Evolutionary conservation across 129 eudicot species (phyloP).

Genomic region (Flaveria brownii): DNA sequence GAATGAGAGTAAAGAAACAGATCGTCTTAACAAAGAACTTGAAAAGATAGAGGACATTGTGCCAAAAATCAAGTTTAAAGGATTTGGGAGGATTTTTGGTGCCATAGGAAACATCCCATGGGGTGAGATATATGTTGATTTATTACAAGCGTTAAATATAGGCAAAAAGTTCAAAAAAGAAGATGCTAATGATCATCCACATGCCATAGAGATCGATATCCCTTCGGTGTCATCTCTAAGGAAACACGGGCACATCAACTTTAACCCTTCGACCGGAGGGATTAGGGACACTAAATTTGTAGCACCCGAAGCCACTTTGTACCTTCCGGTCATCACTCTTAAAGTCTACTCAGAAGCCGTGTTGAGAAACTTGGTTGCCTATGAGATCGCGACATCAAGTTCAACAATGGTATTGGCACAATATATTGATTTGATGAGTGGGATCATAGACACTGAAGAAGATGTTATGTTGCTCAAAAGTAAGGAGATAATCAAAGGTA

Average conservation of each 20-base stretch:
- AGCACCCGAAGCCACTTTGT: not conserved
- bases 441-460: conserved; percentile 43
- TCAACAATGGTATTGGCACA: conserved; percentile 23
- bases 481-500: conserved; percentile 27
- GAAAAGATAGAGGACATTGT: conserved; percentile 35
- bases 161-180: conserved; percentile 15
- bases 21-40: conserved; percentile 20
- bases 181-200: conserved; percentile 25
- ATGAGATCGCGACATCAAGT: conserved; percentile 30
- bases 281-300: conserved; percentile 27
- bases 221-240: conserved; percentile 42
- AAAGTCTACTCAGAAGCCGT: conserved; percentile 36
- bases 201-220: conserved; percentile 37
- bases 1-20: not conserved
- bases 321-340: conserved; percentile 43
- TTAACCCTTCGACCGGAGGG: conserved; percentile 19
- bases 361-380: conserved; percentile 47
- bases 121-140: conserved; percentile 25
- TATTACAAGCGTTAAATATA: conserved; percentile 5
- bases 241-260: conserved; percentile 29
- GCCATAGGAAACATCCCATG: conserved; percentile 38
- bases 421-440: conserved; percentile 42
- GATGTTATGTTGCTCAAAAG: conserved; percentile 43
- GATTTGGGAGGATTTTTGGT: conserved; percentile 23
- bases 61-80: conserved; percentile 17